Percentiles rank a stretch among this genome's conserved stretches.
These are phyloP conservation scores for Zygotorulaspora chibaensis DNA, from an alignment of 805 yeast genomes.

Conservation along the genomic window DNA sequence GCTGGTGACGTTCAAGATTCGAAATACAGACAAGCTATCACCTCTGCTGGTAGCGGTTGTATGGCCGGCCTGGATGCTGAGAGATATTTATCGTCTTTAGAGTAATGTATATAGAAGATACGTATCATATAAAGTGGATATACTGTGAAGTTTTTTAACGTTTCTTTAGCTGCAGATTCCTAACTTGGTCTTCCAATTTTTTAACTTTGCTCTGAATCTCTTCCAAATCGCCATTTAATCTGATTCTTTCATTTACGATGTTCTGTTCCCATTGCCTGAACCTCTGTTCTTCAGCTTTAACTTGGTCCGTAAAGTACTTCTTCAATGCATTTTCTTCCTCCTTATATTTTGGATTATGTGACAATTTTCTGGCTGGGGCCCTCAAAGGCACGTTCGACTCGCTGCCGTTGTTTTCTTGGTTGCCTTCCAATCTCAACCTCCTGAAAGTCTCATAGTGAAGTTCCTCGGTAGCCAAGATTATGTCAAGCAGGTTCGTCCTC, in stretches of 20 bases:
- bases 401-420: slow-evolving; percentile 31
- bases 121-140: background rate
- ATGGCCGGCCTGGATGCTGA: slow-evolving; percentile 98
- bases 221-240: slow-evolving; percentile 90
- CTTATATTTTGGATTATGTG: slow-evolving; percentile 85
- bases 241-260: slow-evolving; percentile 89
- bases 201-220: slow-evolving; percentile 77
- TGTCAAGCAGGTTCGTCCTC: slow-evolving; percentile 79
- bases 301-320: slow-evolving; percentile 93
- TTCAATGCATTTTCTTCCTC: slow-evolving; percentile 94
- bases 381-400: slow-evolving; percentile 33
- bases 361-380: slow-evolving; percentile 47
- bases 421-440: slow-evolving; percentile 60
- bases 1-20: slow-evolving; percentile 99
- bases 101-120: slow-evolving; percentile 22
- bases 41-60: slow-evolving; percentile 99
- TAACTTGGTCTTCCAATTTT: slow-evolving; percentile 70
- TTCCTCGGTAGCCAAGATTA: slow-evolving; percentile 75
- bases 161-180: slow-evolving; percentile 52
- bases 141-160: slow-evolving; percentile 29
- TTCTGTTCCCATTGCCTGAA: slow-evolving; percentile 99
- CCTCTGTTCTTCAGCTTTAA: slow-evolving; percentile 93
- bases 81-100: slow-evolving; percentile 64
- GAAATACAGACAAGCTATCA: slow-evolving; percentile 96
- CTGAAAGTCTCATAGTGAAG: slow-evolving; percentile 78